phyloP scores from a whole-genome alignment of 768 basidiomycete species.

The Lactifluus pinguis region DNA sequence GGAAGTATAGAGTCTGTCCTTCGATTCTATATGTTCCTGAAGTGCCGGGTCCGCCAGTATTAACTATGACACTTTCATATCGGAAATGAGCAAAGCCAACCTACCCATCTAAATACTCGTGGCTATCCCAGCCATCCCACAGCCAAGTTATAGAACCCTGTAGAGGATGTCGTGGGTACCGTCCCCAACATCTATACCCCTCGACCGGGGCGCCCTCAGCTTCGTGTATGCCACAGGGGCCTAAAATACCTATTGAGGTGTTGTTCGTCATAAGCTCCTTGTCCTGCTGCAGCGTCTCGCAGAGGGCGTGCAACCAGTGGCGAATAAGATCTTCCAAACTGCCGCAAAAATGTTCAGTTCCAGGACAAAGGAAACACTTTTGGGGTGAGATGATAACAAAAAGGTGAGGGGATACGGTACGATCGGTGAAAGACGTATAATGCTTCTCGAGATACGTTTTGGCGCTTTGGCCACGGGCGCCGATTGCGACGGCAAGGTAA shows the following conservation, averaged over 20 bases:
- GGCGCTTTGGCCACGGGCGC: conserved; percentile 94
- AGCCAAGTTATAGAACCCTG: too few relatives aligned
- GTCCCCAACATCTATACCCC: too few relatives aligned
- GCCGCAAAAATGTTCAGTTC: conserved; percentile 30
- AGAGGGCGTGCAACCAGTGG: conserved; percentile 90
- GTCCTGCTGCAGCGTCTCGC: conserved; percentile 97
- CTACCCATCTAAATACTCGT: too few relatives aligned
- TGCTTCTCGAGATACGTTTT: conserved; percentile 98
- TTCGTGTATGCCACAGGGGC: conserved; percentile 57
- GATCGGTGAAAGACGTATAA: conserved; percentile 76
- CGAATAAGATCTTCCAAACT: conserved; percentile 79
- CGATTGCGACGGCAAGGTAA: conserved; percentile 98
- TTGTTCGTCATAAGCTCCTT: conserved; percentile 91
- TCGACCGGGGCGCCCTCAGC: conserved; percentile 67
- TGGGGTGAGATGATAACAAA: background rate
- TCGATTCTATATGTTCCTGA: too few relatives aligned
- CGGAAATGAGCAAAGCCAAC: too few relatives aligned
- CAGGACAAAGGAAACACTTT: background rate
- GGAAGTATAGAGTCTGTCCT: too few relatives aligned
- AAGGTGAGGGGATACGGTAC: conserved; percentile 33
- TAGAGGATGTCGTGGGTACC: too few relatives aligned
- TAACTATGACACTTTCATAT: too few relatives aligned
- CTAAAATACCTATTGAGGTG: conserved; percentile 91
- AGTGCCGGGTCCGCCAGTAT: too few relatives aligned
- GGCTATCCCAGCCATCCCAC: too few relatives aligned